Percentiles rank a stretch among this genome's conserved stretches.
Evolutionary conservation across 148 eudicot species (phyloP).

Genomic region (Nepenthes mirabilis): DNA sequence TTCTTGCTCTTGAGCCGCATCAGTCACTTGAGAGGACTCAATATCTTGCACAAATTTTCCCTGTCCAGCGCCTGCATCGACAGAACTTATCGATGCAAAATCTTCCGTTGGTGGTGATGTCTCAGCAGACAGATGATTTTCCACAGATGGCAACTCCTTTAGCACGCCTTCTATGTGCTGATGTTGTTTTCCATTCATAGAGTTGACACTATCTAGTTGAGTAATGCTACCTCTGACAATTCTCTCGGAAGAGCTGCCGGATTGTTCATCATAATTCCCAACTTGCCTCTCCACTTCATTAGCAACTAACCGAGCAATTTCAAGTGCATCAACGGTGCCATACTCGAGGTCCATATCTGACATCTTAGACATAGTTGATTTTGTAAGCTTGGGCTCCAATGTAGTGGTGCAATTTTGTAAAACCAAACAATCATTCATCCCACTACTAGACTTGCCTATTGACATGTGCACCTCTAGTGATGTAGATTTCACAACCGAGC

Average conservation of each 20-base stretch:
- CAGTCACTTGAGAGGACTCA: conserved; percentile 39
- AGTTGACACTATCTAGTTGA: conserved; percentile 29
- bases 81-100: conserved; percentile 13
- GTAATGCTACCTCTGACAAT: conserved; percentile 15
- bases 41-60: conserved; percentile 28
- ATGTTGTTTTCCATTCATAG: conserved; percentile 25
- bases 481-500: conserved; percentile 4
- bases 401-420: conserved; percentile 9
- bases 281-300: conserved; percentile 82
- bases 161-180: conserved; percentile 15
- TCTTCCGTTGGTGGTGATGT: conserved; percentile 7
- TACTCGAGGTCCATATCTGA: conserved; percentile 53
- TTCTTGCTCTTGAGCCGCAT: conserved; percentile 28
- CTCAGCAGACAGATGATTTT: conserved; percentile 16
- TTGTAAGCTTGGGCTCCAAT: conserved; percentile 9
- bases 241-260: conserved; percentile 56
- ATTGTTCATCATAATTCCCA: conserved; percentile 40
- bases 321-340: conserved; percentile 69
- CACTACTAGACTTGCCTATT: conserved; percentile 13
- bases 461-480: conserved; percentile 9
- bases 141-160: conserved; percentile 19
- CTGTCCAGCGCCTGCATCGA: conserved; percentile 15
- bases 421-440: conserved; percentile 12
- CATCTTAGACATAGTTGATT: conserved; percentile 14
- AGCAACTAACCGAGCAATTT: conserved; percentile 86